Percentiles rank a stretch among this genome's conserved stretches.
Evolutionary conservation across 2,329 filamentous ascomycete species (phyloP).

Genomic region (Aspergillus sojae): DNA sequence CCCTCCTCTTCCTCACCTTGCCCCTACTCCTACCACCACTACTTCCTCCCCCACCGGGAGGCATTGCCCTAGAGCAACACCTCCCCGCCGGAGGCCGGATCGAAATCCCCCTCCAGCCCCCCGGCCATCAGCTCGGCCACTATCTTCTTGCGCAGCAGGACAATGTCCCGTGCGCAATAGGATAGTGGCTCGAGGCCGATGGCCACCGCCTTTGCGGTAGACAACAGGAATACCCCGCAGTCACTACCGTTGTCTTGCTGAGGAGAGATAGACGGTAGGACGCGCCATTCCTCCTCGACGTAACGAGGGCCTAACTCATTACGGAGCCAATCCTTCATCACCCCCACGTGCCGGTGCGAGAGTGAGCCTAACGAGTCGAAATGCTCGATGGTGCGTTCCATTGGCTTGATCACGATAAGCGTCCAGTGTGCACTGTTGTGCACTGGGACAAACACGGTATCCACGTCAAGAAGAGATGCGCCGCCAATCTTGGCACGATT

Average conservation of each 20-base stretch:
- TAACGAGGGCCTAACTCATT: constrained; percentile 45
- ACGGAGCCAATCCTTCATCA: constrained; percentile 45
- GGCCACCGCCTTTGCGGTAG: constrained; percentile 51
- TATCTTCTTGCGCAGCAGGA: constrained; percentile 47
- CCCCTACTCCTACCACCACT: neutral
- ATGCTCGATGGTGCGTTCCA: constrained; percentile 48
- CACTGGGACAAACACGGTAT: constrained; percentile 52
- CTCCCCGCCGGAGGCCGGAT: constrained; percentile 29
- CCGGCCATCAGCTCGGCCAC: constrained; percentile 52
- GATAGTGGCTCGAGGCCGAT: constrained; percentile 47
- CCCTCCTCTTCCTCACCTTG: neutral
- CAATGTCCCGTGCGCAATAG: constrained; percentile 45
- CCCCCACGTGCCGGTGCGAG: constrained; percentile 35
- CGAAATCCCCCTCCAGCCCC: constrained; percentile 47
- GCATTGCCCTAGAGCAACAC: constrained; percentile 23
- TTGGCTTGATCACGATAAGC: constrained; percentile 49
- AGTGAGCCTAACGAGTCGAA: constrained; percentile 49
- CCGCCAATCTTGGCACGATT: constrained; percentile 52
- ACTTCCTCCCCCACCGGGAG: neutral
- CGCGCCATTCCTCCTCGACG: constrained; percentile 47
- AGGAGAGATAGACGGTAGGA: constrained; percentile 43
- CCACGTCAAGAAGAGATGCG: constrained; percentile 45
- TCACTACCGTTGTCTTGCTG: constrained; percentile 52
- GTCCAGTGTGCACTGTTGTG: constrained; percentile 53
- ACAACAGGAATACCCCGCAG: constrained; percentile 54